Percentiles rank a stretch among this genome's conserved stretches.
Conservation (phyloP, 768 basidiomycete species). For the Amyloporia xantha region DNA sequence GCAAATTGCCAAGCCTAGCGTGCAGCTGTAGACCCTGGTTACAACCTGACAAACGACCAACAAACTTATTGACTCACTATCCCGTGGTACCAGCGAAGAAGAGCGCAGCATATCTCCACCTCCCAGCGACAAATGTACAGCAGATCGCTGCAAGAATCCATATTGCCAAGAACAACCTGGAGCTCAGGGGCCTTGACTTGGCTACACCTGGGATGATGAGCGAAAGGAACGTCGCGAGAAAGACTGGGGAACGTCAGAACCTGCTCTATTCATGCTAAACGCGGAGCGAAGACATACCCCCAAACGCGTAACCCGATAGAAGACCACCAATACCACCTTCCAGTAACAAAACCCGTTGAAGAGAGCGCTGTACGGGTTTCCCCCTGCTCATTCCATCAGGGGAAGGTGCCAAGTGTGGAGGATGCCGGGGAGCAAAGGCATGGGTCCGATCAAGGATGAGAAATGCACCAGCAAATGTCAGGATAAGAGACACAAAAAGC, state of each 20-base stretch:
- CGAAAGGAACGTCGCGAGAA: slow-evolving; percentile 53
- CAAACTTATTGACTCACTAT: slow-evolving; percentile 38
- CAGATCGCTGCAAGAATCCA: slow-evolving; percentile 50
- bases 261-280: not conserved
- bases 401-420: slow-evolving; percentile 4
- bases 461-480: slow-evolving; percentile 66
- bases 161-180: slow-evolving; percentile 49
- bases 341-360: slow-evolving; percentile 33
- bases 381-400: slow-evolving; percentile 23
- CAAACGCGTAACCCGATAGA: slow-evolving; percentile 50
- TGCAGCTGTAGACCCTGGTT: no score
- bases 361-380: slow-evolving; percentile 22
- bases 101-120: slow-evolving; percentile 48
- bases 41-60: no score
- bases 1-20: slow-evolving; percentile 43
- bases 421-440: slow-evolving; percentile 41
- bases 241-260: slow-evolving; percentile 30
- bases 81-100: slow-evolving; percentile 44
- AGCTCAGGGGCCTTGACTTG: slow-evolving; percentile 34
- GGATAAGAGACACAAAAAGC: slow-evolving; percentile 47
- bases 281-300: slow-evolving; percentile 34
- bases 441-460: slow-evolving; percentile 64
- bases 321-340: slow-evolving; percentile 64
- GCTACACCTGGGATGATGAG: slow-evolving; percentile 50
- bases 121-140: slow-evolving; percentile 43